A percentile compares a stretch with the other conserved stretches of the same genome.
phyloP scores from a whole-genome alignment of 805 yeast genomes.

The Cyberlindnera mrakii region DNA sequence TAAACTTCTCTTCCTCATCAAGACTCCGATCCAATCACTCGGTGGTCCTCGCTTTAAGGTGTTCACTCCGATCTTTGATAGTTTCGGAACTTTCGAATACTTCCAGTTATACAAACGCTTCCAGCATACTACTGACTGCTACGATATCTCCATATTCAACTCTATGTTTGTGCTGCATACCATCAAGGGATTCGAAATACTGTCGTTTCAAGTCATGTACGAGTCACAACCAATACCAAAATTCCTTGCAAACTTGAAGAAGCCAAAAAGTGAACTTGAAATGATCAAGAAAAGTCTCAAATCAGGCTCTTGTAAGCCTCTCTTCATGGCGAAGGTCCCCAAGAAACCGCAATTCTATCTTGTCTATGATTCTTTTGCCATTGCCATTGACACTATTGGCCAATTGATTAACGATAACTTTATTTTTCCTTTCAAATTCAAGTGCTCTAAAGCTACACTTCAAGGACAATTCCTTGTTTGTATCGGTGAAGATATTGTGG shows the following conservation, averaged over 20 bases:
- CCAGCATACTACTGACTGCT: constrained; percentile 49
- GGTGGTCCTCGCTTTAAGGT: constrained; percentile 45
- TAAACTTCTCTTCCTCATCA: constrained; percentile 51
- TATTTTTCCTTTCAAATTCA: constrained; percentile 36
- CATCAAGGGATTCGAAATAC: constrained; percentile 58
- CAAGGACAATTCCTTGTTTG: constrained; percentile 43
- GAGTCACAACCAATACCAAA: constrained; percentile 54
- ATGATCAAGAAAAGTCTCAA: constrained; percentile 34
- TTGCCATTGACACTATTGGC: constrained; percentile 57
- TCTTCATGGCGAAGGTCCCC: constrained; percentile 58
- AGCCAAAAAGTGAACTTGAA: constrained; percentile 28
- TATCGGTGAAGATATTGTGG: constrained; percentile 61
- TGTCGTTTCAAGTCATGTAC: constrained; percentile 51
- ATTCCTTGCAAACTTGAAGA: constrained; percentile 23
- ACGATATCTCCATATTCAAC: constrained; percentile 56
- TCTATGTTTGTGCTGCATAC: constrained; percentile 64
- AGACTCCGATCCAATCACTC: constrained; percentile 36
- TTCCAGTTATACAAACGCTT: constrained; percentile 42
- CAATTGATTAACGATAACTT: constrained; percentile 37
- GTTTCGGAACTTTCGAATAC: constrained; percentile 36
- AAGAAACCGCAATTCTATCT: constrained; percentile 49
- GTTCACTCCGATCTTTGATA: constrained; percentile 51
- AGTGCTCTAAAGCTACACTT: constrained; percentile 34
- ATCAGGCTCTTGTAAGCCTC: constrained; percentile 37
- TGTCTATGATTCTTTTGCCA: constrained; percentile 66